Conservation (phyloP, 2,329 filamentous ascomycete genomes). For the Cladophialophora bantiana region DNA sequence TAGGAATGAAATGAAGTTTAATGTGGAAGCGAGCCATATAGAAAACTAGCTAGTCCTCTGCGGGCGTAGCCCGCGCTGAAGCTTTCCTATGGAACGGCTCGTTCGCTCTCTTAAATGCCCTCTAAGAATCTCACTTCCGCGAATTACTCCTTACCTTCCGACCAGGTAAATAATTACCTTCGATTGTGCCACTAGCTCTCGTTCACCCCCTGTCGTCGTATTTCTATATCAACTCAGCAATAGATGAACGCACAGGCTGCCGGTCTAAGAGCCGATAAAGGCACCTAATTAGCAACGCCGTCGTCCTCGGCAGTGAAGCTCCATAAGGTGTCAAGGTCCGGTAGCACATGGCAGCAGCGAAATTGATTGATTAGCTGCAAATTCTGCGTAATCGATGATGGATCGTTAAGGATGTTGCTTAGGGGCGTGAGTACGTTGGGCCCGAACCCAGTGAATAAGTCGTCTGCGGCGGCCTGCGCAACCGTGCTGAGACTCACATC, state of each 20-base stretch:
- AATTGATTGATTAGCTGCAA: conserved; percentile 28
- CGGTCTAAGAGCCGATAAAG: conserved; percentile 18
- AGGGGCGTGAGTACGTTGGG: conserved; percentile 23
- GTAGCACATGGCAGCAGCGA: conserved; percentile 28
- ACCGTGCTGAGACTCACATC: conserved; percentile 15
- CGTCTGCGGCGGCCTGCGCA: conserved; percentile 21
- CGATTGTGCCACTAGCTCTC: too few relatives aligned
- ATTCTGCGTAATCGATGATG: conserved; percentile 7
- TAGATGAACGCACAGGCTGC: conserved; percentile 20
- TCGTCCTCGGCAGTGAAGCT: conserved; percentile 21
- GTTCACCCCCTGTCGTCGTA: too few relatives aligned
- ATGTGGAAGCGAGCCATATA: too few relatives aligned
- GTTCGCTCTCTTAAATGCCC: too few relatives aligned
- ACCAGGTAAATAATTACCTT: too few relatives aligned
- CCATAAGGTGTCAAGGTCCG: conserved; percentile 26
- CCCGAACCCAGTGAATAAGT: conserved; percentile 19
- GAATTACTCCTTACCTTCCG: too few relatives aligned
- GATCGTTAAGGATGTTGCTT: conserved; percentile 18
- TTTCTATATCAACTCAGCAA: too few relatives aligned
- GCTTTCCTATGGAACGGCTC: too few relatives aligned
- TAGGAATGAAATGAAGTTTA: too few relatives aligned
- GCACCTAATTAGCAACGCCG: conserved; percentile 19
- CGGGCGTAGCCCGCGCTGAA: too few relatives aligned
- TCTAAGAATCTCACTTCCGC: too few relatives aligned
- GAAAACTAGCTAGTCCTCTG: too few relatives aligned